These are phyloP conservation scores for Kodamaea suecica DNA, from an alignment of 1,139 yeast genomes.

Conservation along the genomic window DNA sequence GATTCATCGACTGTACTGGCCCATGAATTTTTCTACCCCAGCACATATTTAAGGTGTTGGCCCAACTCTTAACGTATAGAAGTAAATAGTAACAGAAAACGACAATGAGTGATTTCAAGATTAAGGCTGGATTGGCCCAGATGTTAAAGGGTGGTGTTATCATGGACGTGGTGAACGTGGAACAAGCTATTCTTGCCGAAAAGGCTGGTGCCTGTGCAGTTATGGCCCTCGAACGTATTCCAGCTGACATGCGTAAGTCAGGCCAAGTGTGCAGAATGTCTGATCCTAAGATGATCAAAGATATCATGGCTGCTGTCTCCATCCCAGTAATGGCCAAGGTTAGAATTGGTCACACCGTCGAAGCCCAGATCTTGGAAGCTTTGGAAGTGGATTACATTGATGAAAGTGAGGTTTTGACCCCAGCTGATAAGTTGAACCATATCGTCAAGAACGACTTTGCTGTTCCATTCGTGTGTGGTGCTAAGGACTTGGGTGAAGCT, in stretches of 20 bases:
- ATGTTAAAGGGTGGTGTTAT: constrained; percentile 73
- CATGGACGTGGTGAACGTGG: constrained; percentile 54
- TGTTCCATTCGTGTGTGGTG: constrained; percentile 86
- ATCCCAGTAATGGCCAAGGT: constrained; percentile 88
- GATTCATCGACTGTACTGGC: too few relatives aligned
- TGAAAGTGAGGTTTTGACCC: constrained; percentile 81
- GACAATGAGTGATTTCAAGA: constrained; percentile 52
- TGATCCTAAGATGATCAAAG: constrained; percentile 78
- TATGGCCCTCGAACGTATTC: constrained; percentile 84
- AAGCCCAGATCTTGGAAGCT: constrained; percentile 75
- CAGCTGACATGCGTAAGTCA: constrained; percentile 81
- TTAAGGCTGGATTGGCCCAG: constrained; percentile 82
- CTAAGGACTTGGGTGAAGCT: constrained; percentile 81
- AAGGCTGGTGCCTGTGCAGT: constrained; percentile 89
- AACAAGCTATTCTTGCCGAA: constrained; percentile 64
- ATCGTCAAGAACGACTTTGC: constrained; percentile 60
- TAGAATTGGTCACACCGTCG: constrained; percentile 82
- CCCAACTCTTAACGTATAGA: neutral
- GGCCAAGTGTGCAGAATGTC: constrained; percentile 89
- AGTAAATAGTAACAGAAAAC: neutral
- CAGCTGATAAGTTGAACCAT: constrained; percentile 71
- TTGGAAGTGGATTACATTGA: constrained; percentile 78
- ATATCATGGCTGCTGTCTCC: constrained; percentile 68
- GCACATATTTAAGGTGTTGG: too few relatives aligned
- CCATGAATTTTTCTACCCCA: too few relatives aligned